Base-by-base conservation (phyloP, 208 protist species). In the Borovskyia barvae region DNA sequence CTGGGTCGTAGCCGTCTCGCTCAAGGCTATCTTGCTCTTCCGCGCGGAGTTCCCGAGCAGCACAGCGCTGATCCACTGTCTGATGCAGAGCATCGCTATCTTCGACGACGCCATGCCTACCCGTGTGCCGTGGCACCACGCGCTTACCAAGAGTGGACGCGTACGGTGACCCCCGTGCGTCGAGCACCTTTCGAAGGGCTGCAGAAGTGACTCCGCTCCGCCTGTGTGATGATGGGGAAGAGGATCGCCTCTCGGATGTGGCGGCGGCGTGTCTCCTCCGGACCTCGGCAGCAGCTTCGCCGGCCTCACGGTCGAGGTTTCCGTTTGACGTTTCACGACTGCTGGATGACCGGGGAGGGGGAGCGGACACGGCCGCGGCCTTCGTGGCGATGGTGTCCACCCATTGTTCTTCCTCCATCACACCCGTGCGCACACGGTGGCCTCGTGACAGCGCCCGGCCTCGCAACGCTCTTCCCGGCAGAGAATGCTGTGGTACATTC, bases 1-100 rank as follows among this genome's bases (percentile, higher is more conserved):
- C 81, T 17, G 81, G 81, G 43, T 91, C 84, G 51, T 82, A 80
- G 19, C 53, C 48, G 26, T 43, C 14, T 5, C 20, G 15, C n/a
- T 32, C n/a, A 2, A 54, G 30, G 33, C 19, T 33, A 26, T 37
- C 26, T n/a, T 69, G 28, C 51, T 48, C 47, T 29, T 54, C 41
- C 22, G 37, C 24, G 42, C 57, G 48, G 17, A 57, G 52, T 25
- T 75, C 54, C 2, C 53, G 20, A 43, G 35, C 49, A 15, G 24
- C 33, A 43, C 42, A 33, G 20, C 43, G 48, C 40, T 66, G 57
- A n/a, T 57, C 29, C 11, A 61, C 35, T 14, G 42, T 43, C 37
- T 66, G 66, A 25, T 57, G 41, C 6, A 51, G 40, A 3, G 60
- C 51, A 19, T 57, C 43, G 0, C 17, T 24, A 25, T 58, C 51